Evolutionary conservation across 768 basidiomycete species (phyloP).

Genomic region (Udeniomyces megalosporus): DNA sequence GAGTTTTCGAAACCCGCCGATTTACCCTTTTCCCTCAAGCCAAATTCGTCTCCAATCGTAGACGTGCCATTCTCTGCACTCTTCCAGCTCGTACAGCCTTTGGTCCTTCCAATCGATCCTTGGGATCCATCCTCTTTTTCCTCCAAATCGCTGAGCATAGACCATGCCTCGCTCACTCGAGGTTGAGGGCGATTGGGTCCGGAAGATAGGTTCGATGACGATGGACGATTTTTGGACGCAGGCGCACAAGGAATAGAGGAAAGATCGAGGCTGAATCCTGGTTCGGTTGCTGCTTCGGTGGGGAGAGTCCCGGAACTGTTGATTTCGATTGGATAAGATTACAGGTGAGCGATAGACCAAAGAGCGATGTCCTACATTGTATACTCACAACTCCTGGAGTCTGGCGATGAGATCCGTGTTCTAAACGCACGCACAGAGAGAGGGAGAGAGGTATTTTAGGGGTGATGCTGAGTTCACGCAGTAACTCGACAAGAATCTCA

Average conservation of each 20-base stretch:
- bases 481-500: too few relatives aligned
- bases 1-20: too few relatives aligned
- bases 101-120: too few relatives aligned
- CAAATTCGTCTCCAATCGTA: background rate
- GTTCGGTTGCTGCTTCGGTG: background rate
- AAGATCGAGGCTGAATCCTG: background rate
- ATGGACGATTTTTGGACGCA: background rate
- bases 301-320: constrained; percentile 3
- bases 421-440: background rate
- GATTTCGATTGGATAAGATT: background rate
- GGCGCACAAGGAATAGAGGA: background rate
- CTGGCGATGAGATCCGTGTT: constrained; percentile 8
- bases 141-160: background rate
- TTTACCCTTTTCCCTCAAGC: background rate
- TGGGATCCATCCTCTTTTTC: background rate
- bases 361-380: background rate
- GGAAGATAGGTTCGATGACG: background rate
- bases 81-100: constrained; percentile 7
- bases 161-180: constrained; percentile 6
- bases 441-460: background rate
- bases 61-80: constrained; percentile 10
- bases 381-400: constrained; percentile 8
- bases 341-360: background rate
- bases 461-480: too few relatives aligned
- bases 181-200: too few relatives aligned